Evolutionary conservation across 2,329 filamentous ascomycete genomes (phyloP), one percentile per base, ranked within the genome.

Genomic region (Phyllosticta citrichinensis): DNA sequence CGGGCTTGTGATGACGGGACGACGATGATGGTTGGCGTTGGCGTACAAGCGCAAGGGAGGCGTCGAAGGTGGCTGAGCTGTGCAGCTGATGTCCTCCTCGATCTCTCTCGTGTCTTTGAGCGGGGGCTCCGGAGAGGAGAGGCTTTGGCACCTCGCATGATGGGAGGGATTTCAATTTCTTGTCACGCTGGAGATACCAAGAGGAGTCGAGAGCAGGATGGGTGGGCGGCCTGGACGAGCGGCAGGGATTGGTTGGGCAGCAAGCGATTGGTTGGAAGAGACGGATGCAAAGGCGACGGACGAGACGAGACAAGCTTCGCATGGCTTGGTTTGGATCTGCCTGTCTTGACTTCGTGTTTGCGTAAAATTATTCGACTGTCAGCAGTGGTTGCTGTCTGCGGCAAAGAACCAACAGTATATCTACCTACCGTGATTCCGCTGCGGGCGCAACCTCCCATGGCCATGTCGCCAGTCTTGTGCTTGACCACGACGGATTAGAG

Each of bases 201-300:
- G 58, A 60, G 57, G 58, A 25, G 57, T 47, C n/a, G 52, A 53
- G 52, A 53, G 52, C 20, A 24, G 55, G 40, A 50, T 22, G 47
- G 58, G 58, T 35, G 25, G 58, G 58, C 27, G 54, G 53, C 35
- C 53, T 47, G 40, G 40, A 40, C 22, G 52, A 35, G 54, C 35
- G 58, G 58, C 54, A 47, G 58, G 56, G 58, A 56, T 60, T 47
- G 40, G 58, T 60, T 60, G 58, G 58, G 58, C 58, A 60, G 58
- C 58, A 56, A 60, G 58, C 58, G 58, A 60, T 60, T 60, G 57
- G 57, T 55, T 55, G 57, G 52, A 55, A 47, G 57, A 60, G 40
- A n/a, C 40, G 17, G 40, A 47, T n/a, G 40, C 40, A 47, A 47
- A 47, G 14, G 40, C 40, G 40, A 47, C 40, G 40, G 40, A 60